Base-by-base conservation (phyloP, 23 red algal genomes). In the Pyropia yezoensis region DNA sequence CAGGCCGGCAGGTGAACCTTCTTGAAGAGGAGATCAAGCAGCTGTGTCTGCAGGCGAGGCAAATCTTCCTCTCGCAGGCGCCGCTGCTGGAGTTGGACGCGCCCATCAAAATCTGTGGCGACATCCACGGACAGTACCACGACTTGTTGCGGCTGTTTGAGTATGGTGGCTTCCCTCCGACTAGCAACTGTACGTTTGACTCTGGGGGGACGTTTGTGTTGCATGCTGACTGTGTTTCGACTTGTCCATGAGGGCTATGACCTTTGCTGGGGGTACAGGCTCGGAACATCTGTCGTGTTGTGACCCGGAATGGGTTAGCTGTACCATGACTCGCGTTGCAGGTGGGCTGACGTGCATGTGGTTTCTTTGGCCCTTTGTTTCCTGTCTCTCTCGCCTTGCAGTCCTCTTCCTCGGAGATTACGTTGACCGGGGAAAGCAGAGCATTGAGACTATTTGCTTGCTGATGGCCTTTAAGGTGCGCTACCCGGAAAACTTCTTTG, bases 401-500 rank as follows among this genome's bases (percentile, higher is more conserved):
- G 39, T 47, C 11, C 75, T 98, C 39, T 98, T 98, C 57, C 62
- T 98, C 50, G 94, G 94, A 17, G 94, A 98, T 66, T 98, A 98
- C 51, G 94, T 98, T 16, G 94, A 98, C 69, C 87, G 94, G 50
- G 94, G 94, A 39, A 86, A 89, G 50, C 94, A 98, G 67, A 80
- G 71, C 18, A 87, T 98, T 19, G 94, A 98, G 65, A 98, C 94
- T 0, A 98, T 98, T 72, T 98, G 94, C 62, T 80, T 98, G 18
- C 69, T 98, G 63, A 70, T 98, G n/a, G 83, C 94, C 7, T 98
- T 86, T 80, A 98, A 98, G 67, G 85, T 98, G 17, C 81, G 88
- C 30, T 98, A 98, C 61, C 94, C 94, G n/a, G 85, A 89, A 53
- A 98, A 98, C 78, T 98, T 98, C 77, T 98, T 98, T 56, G 91